A percentile compares a stretch with the other conserved stretches of the same genome.
These are phyloP conservation scores for Leccinum subgranulosum DNA, from an alignment of 768 basidiomycete genomes.

Conservation along the genomic window DNA sequence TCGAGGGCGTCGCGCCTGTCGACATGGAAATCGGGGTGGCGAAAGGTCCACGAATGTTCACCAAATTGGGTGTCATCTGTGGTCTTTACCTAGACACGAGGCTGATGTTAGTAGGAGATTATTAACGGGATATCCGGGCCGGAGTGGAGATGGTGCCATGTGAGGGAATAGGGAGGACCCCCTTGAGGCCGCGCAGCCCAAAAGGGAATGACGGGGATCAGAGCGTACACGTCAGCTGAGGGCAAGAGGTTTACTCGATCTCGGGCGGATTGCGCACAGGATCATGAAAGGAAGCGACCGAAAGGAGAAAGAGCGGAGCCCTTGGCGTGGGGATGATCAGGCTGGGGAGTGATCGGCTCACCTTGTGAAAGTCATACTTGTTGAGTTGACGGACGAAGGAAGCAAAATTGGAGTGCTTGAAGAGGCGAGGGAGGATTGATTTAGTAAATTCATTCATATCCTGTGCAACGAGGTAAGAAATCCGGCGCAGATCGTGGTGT, in stretches of 20 bases:
- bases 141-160: not conserved
- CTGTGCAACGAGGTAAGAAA: conserved; percentile 27
- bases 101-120: not conserved
- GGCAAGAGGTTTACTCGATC: conserved; percentile 11
- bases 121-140: conserved; percentile 3
- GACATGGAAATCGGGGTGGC: conserved; percentile 51
- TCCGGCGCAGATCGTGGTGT: not conserved
- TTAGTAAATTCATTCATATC: conserved; percentile 98
- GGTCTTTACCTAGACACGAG: conserved; percentile 61
- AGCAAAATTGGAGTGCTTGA: conserved; percentile 95
- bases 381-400: conserved; percentile 90
- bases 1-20: conserved; percentile 55
- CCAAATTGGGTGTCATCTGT: conserved; percentile 75
- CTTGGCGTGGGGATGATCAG: not conserved
- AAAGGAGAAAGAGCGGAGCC: conserved; percentile 4
- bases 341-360: conserved; percentile 22
- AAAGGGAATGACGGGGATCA: conserved; percentile 12
- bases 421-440: conserved; percentile 83
- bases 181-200: conserved; percentile 11
- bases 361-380: conserved; percentile 97
- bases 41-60: conserved; percentile 54
- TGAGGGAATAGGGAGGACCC: not conserved
- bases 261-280: conserved; percentile 8
- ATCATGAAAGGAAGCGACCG: conserved; percentile 10
- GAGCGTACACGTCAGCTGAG: not conserved